Evolutionary conservation across 2,329 filamentous ascomycete species (phyloP).

Genomic region (Beauveria sp.): DNA sequence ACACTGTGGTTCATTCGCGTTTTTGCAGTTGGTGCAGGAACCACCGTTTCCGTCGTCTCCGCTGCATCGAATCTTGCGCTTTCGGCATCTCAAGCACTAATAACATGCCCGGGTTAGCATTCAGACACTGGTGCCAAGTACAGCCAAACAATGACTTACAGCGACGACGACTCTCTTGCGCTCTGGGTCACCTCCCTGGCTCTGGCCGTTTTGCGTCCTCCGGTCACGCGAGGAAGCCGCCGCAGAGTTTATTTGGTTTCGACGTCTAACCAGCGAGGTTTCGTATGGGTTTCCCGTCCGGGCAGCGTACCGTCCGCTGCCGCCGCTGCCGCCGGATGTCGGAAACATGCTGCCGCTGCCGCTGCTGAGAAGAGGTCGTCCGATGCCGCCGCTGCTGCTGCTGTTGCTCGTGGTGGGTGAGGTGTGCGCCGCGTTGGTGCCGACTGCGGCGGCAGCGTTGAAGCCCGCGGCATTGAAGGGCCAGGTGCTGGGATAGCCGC

Average conservation of each 20-base stretch:
- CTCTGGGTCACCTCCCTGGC: not conserved
- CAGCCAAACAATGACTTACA: not conserved
- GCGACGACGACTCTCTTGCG: not conserved
- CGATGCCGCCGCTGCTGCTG: too few species aligned
- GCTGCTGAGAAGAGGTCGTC: not conserved
- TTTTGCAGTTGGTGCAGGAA: conserved; percentile 77
- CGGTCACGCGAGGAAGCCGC: not conserved
- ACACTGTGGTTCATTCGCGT: conserved; percentile 62
- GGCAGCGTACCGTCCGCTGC: not conserved
- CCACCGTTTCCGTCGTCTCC: conserved; percentile 71
- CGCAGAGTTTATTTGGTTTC: not conserved
- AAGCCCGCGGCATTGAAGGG: not conserved
- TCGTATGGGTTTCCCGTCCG: conserved; percentile 1
- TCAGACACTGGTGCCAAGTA: not conserved
- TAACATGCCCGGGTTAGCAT: not conserved
- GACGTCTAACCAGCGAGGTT: not conserved
- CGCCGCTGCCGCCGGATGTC: not conserved
- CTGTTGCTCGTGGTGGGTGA: not conserved
- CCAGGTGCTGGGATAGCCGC: not conserved
- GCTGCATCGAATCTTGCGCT: conserved; percentile 91
- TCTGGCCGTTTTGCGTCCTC: not conserved
- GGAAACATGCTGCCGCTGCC: not conserved
- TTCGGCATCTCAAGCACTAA: conserved; percentile 82
- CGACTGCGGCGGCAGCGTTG: not conserved
- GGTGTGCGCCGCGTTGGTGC: not conserved